phyloP scores from a whole-genome alignment of 768 basidiomycete species.

The Hericium erinaceus region DNA sequence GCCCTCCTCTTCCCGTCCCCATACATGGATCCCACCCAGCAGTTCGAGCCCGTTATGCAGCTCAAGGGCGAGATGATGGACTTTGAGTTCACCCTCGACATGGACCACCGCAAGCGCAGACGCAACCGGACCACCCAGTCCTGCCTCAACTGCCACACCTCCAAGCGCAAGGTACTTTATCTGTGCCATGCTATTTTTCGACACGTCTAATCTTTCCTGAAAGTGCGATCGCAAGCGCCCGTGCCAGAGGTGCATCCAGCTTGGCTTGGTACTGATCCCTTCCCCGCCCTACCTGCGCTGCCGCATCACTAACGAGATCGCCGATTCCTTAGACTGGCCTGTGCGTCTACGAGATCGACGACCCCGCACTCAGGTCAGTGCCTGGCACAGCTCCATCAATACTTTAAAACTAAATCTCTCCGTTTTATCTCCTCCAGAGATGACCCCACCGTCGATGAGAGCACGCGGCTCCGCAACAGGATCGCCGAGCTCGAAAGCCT shows the following conservation, averaged over 20 bases:
- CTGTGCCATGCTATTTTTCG: not conserved
- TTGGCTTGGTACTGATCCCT: conserved; percentile 54
- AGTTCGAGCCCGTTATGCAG: conserved; percentile 4
- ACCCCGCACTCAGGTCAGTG: conserved; percentile 65
- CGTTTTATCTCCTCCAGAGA: conserved; percentile 38
- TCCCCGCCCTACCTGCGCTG: conserved; percentile 6
- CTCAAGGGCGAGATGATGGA: conserved; percentile 37
- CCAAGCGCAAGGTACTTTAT: conserved; percentile 73
- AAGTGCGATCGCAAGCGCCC: conserved; percentile 91
- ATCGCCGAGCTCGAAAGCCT: conserved; percentile 92
- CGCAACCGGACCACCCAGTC: conserved; percentile 90
- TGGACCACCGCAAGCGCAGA: conserved; percentile 73
- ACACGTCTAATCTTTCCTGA: conserved; percentile 7
- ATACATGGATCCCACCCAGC: conserved; percentile 27
- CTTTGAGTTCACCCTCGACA: conserved; percentile 47
- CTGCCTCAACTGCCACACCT: conserved; percentile 83
- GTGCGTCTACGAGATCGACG: conserved; percentile 92
- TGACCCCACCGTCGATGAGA: conserved; percentile 83
- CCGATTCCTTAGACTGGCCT: conserved; percentile 61
- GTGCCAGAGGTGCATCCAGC: conserved; percentile 83
- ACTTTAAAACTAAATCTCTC: not conserved
- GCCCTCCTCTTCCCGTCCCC: conserved; percentile 6
- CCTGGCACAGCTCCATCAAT: not conserved
- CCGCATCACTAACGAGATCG: not conserved
- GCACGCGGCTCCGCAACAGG: conserved; percentile 72